A percentile compares a stretch with the other conserved stretches of the same genome.
Evolutionary conservation across 306 rosid genomes (phyloP).

Genomic region (Lotus japonicus): DNA sequence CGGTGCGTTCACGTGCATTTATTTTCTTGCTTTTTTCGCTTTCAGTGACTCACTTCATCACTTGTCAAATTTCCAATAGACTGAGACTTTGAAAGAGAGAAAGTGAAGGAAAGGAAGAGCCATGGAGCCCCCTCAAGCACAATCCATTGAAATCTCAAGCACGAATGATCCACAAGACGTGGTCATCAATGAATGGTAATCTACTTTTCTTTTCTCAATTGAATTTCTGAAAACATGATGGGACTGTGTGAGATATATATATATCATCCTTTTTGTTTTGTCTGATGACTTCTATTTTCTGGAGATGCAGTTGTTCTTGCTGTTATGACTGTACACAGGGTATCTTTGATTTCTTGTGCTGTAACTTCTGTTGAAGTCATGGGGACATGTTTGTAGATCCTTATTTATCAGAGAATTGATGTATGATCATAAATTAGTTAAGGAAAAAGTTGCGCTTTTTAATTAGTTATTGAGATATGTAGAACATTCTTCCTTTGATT

Average conservation of each 20-base stretch:
- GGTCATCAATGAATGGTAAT: conserved; percentile 45
- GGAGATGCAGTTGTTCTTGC: conserved; percentile 61
- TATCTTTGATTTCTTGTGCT: conserved; percentile 50
- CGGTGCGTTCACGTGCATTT: conserved; percentile 24
- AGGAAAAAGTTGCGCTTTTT: background rate
- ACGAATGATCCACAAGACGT: conserved; percentile 43
- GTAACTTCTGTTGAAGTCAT: conserved; percentile 30
- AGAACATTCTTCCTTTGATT: background rate
- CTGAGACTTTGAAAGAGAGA: background rate
- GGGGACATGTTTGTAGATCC: background rate
- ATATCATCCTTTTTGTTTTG: background rate
- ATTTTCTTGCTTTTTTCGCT: background rate
- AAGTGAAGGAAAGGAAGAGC: conserved; percentile 19
- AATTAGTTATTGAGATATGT: background rate
- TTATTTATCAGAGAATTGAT: background rate
- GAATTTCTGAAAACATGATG: background rate
- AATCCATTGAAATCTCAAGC: conserved; percentile 48
- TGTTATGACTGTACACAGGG: conserved; percentile 45
- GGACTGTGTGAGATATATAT: background rate
- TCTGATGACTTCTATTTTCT: background rate
- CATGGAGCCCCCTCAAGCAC: conserved; percentile 68
- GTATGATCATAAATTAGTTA: background rate
- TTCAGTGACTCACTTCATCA: background rate
- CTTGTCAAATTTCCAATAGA: background rate
- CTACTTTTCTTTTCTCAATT: background rate